These are phyloP conservation scores for Royoungia palumana DNA, from an alignment of 768 basidiomycete genomes.

Conservation along the genomic window DNA sequence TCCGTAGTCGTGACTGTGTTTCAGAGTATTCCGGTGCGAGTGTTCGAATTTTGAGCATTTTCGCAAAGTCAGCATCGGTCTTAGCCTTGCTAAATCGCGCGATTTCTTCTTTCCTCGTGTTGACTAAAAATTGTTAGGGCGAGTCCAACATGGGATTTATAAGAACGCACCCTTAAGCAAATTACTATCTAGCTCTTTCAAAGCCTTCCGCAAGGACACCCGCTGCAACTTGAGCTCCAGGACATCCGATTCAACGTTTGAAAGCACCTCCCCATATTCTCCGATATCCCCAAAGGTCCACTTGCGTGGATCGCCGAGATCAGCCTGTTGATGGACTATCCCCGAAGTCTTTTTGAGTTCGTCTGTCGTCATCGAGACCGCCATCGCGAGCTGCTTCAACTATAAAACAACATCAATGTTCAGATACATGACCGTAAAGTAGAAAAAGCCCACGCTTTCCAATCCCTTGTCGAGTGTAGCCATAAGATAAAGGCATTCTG, in stretches of 20 bases:
- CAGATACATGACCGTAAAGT: neutral
- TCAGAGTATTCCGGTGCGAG: conserved; percentile 88
- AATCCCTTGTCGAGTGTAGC: conserved; percentile 49
- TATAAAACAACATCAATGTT: conserved; percentile 18
- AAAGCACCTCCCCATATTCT: conserved; percentile 42
- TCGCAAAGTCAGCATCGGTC: conserved; percentile 74
- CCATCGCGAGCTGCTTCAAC: conserved; percentile 43
- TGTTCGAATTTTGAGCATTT: conserved; percentile 68
- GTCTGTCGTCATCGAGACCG: conserved; percentile 34
- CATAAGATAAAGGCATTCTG: conserved; percentile 55
- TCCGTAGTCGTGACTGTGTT: conserved; percentile 72
- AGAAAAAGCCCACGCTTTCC: conserved; percentile 45
- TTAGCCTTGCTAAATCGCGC: conserved; percentile 74
- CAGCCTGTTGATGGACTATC: conserved; percentile 40
- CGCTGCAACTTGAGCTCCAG: conserved; percentile 43
- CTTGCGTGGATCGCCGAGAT: conserved; percentile 45
- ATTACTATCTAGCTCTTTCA: conserved; percentile 60
- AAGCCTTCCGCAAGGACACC: conserved; percentile 35
- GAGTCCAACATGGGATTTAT: neutral
- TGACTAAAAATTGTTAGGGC: conserved; percentile 44
- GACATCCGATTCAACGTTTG: conserved; percentile 48
- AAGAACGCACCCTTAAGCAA: conserved; percentile 59
- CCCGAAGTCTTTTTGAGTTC: conserved; percentile 37
- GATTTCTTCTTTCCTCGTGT: conserved; percentile 81
- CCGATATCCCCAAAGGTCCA: conserved; percentile 54